These are phyloP conservation scores for Dalechampia spathulata DNA, from an alignment of 441 rosid species.

Conservation along the genomic window DNA sequence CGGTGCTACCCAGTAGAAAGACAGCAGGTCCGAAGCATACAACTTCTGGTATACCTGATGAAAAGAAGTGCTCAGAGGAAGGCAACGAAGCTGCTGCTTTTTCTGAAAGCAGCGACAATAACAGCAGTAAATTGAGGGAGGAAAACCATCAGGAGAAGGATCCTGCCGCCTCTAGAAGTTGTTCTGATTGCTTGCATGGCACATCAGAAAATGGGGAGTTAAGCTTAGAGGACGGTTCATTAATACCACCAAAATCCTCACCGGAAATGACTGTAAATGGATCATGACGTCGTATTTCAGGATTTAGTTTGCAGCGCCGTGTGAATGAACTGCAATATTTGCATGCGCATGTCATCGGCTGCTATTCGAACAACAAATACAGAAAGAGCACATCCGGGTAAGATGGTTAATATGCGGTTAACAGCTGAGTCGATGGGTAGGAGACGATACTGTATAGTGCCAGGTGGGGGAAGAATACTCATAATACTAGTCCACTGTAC, in stretches of 20 bases:
- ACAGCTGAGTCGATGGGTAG: too few species aligned
- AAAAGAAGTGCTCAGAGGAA: too few species aligned
- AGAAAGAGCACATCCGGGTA: constrained; percentile 2
- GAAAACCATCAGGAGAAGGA: constrained; percentile 53
- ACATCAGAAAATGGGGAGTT: constrained; percentile 58
- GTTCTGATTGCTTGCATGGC: constrained; percentile 44
- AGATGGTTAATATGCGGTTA: too few species aligned
- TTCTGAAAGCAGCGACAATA: constrained; percentile 30
- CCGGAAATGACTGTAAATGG: constrained; percentile 95
- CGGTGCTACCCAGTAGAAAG: too few species aligned
- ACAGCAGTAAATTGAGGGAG: constrained; percentile 35
- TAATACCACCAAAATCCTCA: constrained; percentile 67
- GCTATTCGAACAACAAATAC: constrained; percentile 4
- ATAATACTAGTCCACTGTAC: too few species aligned
- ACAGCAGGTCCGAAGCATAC: too few species aligned
- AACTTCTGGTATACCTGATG: too few species aligned
- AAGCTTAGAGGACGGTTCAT: constrained; percentile 54
- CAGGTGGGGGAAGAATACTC: too few species aligned
- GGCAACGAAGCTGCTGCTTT: too few species aligned
- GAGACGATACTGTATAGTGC: too few species aligned
- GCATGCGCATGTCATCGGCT: too few species aligned
- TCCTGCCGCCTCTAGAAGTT: constrained; percentile 34
- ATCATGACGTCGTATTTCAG: constrained; percentile 32
- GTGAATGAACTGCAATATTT: too few species aligned
- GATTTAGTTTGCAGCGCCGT: constrained; percentile 4